phyloP scores from a whole-genome alignment of 164 flowering plant species.

The Nymphaea thermarum region DNA sequence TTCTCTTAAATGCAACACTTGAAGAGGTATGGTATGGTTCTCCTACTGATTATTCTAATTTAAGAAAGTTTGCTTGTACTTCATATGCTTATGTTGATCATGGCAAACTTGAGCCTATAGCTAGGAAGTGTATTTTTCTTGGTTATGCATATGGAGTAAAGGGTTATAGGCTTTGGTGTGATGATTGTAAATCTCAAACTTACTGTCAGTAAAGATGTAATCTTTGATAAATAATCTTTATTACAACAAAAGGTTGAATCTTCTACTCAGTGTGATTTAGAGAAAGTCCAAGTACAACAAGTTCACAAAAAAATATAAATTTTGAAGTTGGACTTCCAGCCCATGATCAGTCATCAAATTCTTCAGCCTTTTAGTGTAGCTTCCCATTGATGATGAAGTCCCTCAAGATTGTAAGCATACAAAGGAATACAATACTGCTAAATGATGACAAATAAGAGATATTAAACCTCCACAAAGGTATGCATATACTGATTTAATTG shows the following conservation, averaged over 20 bases:
- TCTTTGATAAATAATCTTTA: no score
- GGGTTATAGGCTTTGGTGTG: constrained; percentile 1
- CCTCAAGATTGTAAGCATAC: neutral
- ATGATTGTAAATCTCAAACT: constrained; percentile 4
- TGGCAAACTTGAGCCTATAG: neutral
- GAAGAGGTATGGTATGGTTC: constrained; percentile 1
- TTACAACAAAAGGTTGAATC: no score
- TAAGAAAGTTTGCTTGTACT: neutral
- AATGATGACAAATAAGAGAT: neutral
- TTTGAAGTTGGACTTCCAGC: neutral
- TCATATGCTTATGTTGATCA: neutral
- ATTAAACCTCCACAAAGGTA: constrained; percentile 4
- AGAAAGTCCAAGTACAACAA: neutral
- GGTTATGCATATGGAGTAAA: neutral
- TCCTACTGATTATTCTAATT: neutral
- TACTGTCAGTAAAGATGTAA: constrained; percentile 6
- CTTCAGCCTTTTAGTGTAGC: neutral
- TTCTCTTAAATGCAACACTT: constrained; percentile 1
- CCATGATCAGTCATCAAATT: no score
- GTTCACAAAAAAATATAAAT: neutral
- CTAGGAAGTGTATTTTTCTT: neutral
- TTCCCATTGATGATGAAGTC: neutral
- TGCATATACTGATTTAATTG: constrained; percentile 4
- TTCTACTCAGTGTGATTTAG: neutral
- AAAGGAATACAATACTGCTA: neutral